Percentiles rank a stretch among this genome's conserved stretches.
These are phyloP conservation scores for Tylopilus intermedius DNA, from an alignment of 768 basidiomycete species.

Conservation along the genomic window DNA sequence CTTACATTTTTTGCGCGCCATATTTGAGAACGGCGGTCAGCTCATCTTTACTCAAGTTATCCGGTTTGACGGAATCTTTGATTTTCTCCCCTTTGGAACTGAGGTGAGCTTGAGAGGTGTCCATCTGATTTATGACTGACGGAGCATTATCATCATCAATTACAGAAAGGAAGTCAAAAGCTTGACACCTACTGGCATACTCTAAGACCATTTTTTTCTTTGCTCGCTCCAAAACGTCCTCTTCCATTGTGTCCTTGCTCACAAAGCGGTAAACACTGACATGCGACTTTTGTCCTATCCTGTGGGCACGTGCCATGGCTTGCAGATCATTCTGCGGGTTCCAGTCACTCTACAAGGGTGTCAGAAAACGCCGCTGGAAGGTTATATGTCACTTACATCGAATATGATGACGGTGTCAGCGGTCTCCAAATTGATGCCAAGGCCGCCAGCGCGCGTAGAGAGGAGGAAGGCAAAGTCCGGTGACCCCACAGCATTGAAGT, in stretches of 20 bases:
- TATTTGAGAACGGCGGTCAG: slow-evolving; percentile 97
- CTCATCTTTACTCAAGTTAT: slow-evolving; percentile 92
- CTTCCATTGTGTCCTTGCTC: slow-evolving; percentile 99
- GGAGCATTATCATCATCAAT: slow-evolving; percentile 6
- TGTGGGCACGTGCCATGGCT: slow-evolving; percentile 98
- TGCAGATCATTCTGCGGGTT: slow-evolving; percentile 98
- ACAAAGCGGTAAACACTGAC: slow-evolving; percentile 96
- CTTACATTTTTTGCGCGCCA: slow-evolving; percentile 94
- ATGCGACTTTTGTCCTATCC: slow-evolving; percentile 97
- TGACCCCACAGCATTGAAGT: slow-evolving; percentile 91
- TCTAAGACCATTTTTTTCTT: slow-evolving; percentile 99
- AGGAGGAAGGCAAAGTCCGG: slow-evolving; percentile 96
- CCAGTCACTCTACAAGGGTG: slow-evolving; percentile 75
- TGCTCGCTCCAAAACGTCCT: slow-evolving; percentile 95
- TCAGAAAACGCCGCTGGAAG: slow-evolving; percentile 7
- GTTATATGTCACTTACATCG: slow-evolving; percentile 58
- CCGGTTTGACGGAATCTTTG: slow-evolving; percentile 70
- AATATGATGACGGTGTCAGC: slow-evolving; percentile 99
- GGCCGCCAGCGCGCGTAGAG: slow-evolving; percentile 93
- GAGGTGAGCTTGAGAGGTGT: slow-evolving; percentile 95
- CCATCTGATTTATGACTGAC: slow-evolving; percentile 99
- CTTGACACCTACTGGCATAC: slow-evolving; percentile 82
- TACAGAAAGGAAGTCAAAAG: slow-evolving; percentile 12
- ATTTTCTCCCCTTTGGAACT: slow-evolving; percentile 66
- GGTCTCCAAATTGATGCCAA: slow-evolving; percentile 98